Percentiles rank a stretch among this genome's conserved stretches.
Conservation (phyloP, 73 alveolate genomes). For the Uronychia binucleata region DNA sequence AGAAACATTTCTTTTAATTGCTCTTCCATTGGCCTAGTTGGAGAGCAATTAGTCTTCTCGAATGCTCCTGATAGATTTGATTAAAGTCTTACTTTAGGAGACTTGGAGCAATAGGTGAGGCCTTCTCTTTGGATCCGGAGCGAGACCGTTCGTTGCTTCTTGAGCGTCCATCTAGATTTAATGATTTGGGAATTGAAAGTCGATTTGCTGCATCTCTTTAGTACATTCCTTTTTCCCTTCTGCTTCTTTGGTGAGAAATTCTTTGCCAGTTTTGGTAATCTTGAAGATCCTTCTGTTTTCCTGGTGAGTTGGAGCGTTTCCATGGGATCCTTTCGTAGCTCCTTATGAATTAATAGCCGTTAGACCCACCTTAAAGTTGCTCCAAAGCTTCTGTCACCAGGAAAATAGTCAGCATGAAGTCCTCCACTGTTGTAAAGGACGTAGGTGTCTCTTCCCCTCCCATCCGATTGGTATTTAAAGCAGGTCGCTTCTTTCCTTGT, state of each 20-base stretch:
- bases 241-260: neutral
- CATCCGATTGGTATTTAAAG: constrained; percentile 60
- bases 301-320: neutral
- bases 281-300: neutral
- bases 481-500: constrained; percentile 45
- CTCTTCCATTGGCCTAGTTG: neutral
- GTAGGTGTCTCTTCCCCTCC: constrained; percentile 72
- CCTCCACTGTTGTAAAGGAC: constrained; percentile 68
- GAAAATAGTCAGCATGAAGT: constrained; percentile 28
- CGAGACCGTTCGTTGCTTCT: neutral
- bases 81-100: too few species aligned
- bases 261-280: neutral
- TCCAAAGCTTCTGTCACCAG: constrained; percentile 8
- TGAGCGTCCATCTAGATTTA: neutral
- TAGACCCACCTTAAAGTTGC: neutral
- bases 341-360: neutral
- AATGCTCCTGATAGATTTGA: neutral
- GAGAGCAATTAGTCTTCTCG: neutral
- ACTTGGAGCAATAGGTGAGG: too few species aligned
- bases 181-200: neutral
- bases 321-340: neutral
- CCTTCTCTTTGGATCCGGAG: neutral
- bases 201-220: neutral
- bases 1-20: neutral
- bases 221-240: neutral